A percentile compares a stretch with the other conserved stretches of the same genome.
Conservation (phyloP, 148 eudicot genomes). For the Vaccinium darrowii region DNA sequence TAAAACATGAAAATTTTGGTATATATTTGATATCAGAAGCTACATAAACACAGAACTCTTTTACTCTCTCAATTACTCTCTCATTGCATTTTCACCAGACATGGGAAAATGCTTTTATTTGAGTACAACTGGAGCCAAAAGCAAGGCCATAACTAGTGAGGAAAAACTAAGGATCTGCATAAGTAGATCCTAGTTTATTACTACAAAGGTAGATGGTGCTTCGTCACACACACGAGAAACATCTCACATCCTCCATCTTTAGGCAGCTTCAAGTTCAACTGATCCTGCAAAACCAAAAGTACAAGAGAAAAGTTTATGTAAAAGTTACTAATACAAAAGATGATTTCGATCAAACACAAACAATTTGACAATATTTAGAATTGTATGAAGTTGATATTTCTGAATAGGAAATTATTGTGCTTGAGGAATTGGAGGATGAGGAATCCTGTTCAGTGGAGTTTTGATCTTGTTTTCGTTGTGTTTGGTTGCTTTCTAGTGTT, state of each 20-base stretch:
- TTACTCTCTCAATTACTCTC: not conserved
- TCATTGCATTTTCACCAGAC: conserved; percentile 12
- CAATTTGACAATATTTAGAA: not conserved
- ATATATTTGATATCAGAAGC: not conserved
- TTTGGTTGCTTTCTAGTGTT: too few relatives aligned
- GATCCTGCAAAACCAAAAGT: conserved; percentile 11
- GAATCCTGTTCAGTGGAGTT: too few relatives aligned
- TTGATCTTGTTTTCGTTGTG: too few relatives aligned
- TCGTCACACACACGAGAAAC: not conserved
- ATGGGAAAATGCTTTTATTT: conserved; percentile 10
- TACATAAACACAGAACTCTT: not conserved
- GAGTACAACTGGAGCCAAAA: not conserved
- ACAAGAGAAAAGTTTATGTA: not conserved
- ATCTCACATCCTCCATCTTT: not conserved
- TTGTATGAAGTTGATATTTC: too few relatives aligned
- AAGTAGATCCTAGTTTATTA: not conserved
- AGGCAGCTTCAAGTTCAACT: not conserved
- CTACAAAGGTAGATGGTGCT: not conserved
- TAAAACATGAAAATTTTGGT: not conserved
- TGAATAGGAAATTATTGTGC: too few relatives aligned
- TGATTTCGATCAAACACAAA: not conserved
- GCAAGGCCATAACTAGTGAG: not conserved
- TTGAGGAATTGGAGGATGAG: too few relatives aligned
- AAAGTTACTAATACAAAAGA: not conserved
- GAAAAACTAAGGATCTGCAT: not conserved